These are phyloP conservation scores for Cnidoscolus chayamansa DNA, from an alignment of 441 rosid genomes.

Conservation along the genomic window DNA sequence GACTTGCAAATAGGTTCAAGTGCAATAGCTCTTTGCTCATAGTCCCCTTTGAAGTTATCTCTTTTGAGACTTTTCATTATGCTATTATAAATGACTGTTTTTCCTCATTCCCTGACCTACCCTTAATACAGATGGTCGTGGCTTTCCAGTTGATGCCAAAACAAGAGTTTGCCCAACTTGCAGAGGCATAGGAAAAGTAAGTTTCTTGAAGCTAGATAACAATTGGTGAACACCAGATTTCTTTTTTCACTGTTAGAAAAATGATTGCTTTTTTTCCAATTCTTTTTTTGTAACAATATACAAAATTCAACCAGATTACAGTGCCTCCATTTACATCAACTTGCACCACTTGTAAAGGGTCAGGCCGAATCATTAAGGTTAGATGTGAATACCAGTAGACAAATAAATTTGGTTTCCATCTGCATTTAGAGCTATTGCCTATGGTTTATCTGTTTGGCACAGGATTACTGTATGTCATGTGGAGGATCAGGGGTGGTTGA, in stretches of 20 bases:
- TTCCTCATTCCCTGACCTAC: slow-evolving; percentile 22
- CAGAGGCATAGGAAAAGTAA: slow-evolving; percentile 78
- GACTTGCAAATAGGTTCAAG: neutral
- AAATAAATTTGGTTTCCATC: neutral
- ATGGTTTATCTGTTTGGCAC: slow-evolving; percentile 28
- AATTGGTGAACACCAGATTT: slow-evolving; percentile 8
- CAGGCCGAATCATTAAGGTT: slow-evolving; percentile 69
- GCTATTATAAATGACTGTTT: slow-evolving; percentile 3
- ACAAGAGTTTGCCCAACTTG: slow-evolving; percentile 63
- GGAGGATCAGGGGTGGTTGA: slow-evolving; percentile 76
- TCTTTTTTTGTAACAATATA: slow-evolving; percentile 12
- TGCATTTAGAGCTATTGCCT: slow-evolving; percentile 16
- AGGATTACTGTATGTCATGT: slow-evolving; percentile 73
- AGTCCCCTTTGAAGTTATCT: neutral
- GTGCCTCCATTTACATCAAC: slow-evolving; percentile 87
- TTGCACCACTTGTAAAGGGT: slow-evolving; percentile 73
- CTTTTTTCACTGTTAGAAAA: neutral
- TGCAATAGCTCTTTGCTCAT: neutral
- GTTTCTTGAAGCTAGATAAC: slow-evolving; percentile 31
- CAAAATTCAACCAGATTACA: slow-evolving; percentile 55
- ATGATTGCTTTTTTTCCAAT: slow-evolving; percentile 4
- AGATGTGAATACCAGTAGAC: slow-evolving; percentile 24
- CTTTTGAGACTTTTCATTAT: neutral
- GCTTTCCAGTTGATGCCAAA: slow-evolving; percentile 62
- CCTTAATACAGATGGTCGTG: slow-evolving; percentile 66